Evolutionary conservation across 106 monocot species (phyloP), one percentile per base, ranked within the genome.

Genomic region (Platanthera guangdongensis): DNA sequence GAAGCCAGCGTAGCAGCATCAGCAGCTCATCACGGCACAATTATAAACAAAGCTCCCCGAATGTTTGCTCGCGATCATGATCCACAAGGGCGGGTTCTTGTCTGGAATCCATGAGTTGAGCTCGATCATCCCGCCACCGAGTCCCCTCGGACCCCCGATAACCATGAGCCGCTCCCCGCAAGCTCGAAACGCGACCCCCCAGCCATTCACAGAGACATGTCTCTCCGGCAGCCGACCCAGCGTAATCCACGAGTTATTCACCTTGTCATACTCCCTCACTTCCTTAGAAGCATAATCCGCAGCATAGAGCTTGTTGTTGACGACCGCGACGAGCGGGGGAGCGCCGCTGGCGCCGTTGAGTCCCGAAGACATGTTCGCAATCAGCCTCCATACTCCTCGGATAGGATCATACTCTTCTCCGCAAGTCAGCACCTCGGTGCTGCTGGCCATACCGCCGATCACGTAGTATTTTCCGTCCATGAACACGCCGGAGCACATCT

Each of bases 401-500:
- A 87, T 83, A 55, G 80, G 59, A 80, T 94, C 83, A 68, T 81
- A 94, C 78, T 89, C 91, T 75, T 94, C 94, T 4, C 94, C 94
- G 13, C 94, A 94, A 10, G 91, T 87, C 19, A 94, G 75, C 13
- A 81, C 73, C 57, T 84, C 77, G 0, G 71, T 87, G 55, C 81
- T 81, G 51, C 74, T 72, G 15, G 79, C 78, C 74, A 82, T 84
- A 1, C 94, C 94, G 21, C 91, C 94, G n/a, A 94, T 86, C 9
- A 94, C 91, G 75, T 91, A 94, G 49, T 91, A 94, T 68, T 91
- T 94, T 21, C 71, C 74, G 52, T 89, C 94, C 94, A 94, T 91
- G 75, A 94, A 94, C 45, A 87, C 87, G 0, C 91, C 94, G 0
- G 94, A 94, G 47, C 94, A 94, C 89, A 91, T 89, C 63, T 89